Base-by-base conservation (phyloP, 2,329 filamentous ascomycete genomes). In the Apiospora pterosperma region DNA sequence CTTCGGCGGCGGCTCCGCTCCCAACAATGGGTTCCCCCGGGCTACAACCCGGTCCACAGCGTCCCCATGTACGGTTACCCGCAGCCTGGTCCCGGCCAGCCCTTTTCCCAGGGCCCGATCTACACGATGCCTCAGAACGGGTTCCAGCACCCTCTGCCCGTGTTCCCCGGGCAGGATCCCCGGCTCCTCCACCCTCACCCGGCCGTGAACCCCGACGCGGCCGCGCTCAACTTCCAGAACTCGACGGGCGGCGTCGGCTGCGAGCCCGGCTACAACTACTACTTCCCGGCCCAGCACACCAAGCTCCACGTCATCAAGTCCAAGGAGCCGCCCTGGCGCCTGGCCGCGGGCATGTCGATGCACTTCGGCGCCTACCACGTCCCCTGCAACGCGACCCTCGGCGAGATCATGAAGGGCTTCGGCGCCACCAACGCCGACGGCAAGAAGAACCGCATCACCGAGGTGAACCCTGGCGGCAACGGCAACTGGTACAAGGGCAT, bases 211-310 rank as follows among this genome's bases (percentile, higher is more conserved):
- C 66, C 76, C 0, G 74, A 78, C 2, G 81, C 84, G 66, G 84
- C 85, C 0, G 84, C 84, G 0, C 79, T 82, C 34, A 83, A 86
- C 67, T 77, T 89, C 76, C 80, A 79, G 59, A 88, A 89, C 75
- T 80, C 82, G 0, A 84, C 84, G 0, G 85, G 87, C 55, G 85
- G 85, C 25, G 79, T 83, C 1, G 85, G 86, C 44, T 84, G 84
- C 66, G 87, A 89, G 69, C 85, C 84, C 0, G 88, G 86, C 2
- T 90, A 88, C 77, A 86, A 87, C 76, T 87, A 88, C 75, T 83
- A 88, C 71, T 89, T 88, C 75, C 82, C 85, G 0, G 70, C 77
- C 0, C 80, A 85, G 67, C 85, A 89, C 73, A 86, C 85, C 36
- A 88, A 86, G 67, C 77, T 89, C 7, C 85, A 89, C 69, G 78